These are phyloP conservation scores for Populus hybrid DNA, from an alignment of 441 rosid species.

Conservation along the genomic window DNA sequence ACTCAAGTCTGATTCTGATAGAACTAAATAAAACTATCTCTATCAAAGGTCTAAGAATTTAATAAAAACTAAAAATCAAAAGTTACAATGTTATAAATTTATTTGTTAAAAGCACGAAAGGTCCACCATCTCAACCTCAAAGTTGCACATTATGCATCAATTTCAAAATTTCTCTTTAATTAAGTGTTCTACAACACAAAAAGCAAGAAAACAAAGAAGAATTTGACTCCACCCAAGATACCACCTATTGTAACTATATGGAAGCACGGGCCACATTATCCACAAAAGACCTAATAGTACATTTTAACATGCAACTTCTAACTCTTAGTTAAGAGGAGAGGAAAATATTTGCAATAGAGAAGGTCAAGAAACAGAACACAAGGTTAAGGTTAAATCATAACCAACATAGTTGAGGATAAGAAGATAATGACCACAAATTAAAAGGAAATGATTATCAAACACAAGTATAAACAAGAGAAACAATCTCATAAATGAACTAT, in stretches of 20 bases:
- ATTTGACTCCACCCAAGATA: neutral
- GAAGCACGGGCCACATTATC: neutral
- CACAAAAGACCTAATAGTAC: neutral
- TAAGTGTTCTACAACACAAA: neutral
- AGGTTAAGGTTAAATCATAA: neutral
- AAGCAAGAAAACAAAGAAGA: neutral
- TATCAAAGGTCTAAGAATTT: neutral
- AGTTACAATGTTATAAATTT: neutral
- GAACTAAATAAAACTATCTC: neutral
- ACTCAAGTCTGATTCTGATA: neutral
- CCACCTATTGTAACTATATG: neutral
- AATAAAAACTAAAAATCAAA: neutral
- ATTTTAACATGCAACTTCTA: neutral
- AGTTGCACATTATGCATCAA: neutral
- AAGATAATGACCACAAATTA: neutral
- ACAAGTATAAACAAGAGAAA: neutral
- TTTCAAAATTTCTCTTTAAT: neutral
- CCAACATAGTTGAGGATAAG: neutral
- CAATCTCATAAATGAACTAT: neutral
- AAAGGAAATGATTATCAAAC: neutral
- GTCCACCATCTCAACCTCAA: neutral
- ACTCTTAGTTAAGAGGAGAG: neutral
- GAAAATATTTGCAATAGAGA: neutral
- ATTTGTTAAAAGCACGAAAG: neutral
- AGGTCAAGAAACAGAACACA: neutral